phyloP scores from a whole-genome alignment of 371 early-diverging fungal species.

The Syncephalastrum monosporum region DNA sequence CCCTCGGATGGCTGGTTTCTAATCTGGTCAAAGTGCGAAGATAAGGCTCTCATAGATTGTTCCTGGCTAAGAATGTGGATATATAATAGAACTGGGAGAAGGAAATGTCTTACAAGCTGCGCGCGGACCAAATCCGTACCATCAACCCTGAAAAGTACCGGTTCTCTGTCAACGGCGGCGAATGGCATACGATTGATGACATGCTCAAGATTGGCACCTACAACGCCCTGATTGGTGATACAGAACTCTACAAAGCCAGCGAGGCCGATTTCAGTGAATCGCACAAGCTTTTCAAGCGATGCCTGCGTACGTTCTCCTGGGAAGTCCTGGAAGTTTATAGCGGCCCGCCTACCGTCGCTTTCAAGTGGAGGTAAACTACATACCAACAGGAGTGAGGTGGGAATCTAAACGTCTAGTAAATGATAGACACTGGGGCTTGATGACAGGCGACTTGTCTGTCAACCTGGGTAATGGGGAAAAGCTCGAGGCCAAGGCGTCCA shows the following conservation, averaged over 20 bases:
- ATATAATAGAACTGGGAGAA: slow-evolving; percentile 53
- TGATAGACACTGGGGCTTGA: slow-evolving; percentile 46
- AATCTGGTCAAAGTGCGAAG: slow-evolving; percentile 47
- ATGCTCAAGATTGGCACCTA: slow-evolving; percentile 59
- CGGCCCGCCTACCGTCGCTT: slow-evolving; percentile 50
- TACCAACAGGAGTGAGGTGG: neutral
- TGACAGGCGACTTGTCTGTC: slow-evolving; percentile 42
- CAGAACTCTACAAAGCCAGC: slow-evolving; percentile 51
- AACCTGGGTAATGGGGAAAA: slow-evolving; percentile 40
- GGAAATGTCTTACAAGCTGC: slow-evolving; percentile 53
- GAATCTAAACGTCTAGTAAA: neutral
- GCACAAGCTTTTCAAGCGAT: slow-evolving; percentile 52
- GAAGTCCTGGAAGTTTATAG: slow-evolving; percentile 52
- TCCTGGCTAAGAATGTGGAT: neutral
- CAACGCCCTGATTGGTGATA: slow-evolving; percentile 56
- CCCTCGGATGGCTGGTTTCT: slow-evolving; percentile 46
- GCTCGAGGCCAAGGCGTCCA: slow-evolving; percentile 42
- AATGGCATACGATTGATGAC: slow-evolving; percentile 41
- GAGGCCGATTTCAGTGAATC: slow-evolving; percentile 52
- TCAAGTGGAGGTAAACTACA: slow-evolving; percentile 45
- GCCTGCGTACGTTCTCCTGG: slow-evolving; percentile 50
- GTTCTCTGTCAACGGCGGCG: slow-evolving; percentile 47
- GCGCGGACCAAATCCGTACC: slow-evolving; percentile 50
- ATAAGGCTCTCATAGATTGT: neutral
- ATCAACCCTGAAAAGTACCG: slow-evolving; percentile 44